Base-by-base conservation (phyloP, 2,329 filamentous ascomycete genomes). In the Trichoderma arundinaceum region DNA sequence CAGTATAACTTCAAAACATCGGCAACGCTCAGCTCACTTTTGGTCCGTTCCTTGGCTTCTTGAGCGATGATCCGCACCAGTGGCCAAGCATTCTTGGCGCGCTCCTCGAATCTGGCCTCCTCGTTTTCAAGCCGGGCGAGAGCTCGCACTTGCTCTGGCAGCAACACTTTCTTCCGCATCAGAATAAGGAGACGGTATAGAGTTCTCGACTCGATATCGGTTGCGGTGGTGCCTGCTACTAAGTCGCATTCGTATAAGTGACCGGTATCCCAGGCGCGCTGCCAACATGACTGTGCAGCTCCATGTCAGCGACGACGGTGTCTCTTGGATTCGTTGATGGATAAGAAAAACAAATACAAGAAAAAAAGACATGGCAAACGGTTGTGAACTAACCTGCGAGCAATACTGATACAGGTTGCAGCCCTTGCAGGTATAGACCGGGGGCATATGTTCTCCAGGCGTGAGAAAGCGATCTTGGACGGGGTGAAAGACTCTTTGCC, bases 191-290 rank as follows among this genome's bases (percentile, higher is more conserved):
- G 43, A 4, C 65, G 65, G 35, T 48, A 57, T 8, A 66, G 3
- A 7, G 19, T 38, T 32, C 60, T 64, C 1, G 35, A 39, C 6
- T 51, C 65, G 41, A 58, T 17, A 0, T 57, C 52, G 33, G 13
- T 8, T 13, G 59, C 15, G 19, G 38, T 44, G 19, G 38, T 44
- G 9, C 49, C 38, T 1, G 22, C 22, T 9, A 66, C 17, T 3
- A 66, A 32, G 19, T 53, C 22, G 28, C 65, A 66, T 44, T 64
- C 65, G 32, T 58, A 64, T 57, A 52, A 44, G 19, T 66, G 65
- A 35, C 62, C 43, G n/a, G 52, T 52, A 6, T 64, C 53, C 65
- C 65, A 66, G 12, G 51, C 65, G 6, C 43, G 52, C n/a, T 44
- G 33, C 38, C 38, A 61, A 10, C 65, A 66, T 33, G 51, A 39